A percentile compares a stretch with the other conserved stretches of the same genome.
phyloP scores from a whole-genome alignment of 208 protist species.

The Wallacemonas sp. region DNA sequence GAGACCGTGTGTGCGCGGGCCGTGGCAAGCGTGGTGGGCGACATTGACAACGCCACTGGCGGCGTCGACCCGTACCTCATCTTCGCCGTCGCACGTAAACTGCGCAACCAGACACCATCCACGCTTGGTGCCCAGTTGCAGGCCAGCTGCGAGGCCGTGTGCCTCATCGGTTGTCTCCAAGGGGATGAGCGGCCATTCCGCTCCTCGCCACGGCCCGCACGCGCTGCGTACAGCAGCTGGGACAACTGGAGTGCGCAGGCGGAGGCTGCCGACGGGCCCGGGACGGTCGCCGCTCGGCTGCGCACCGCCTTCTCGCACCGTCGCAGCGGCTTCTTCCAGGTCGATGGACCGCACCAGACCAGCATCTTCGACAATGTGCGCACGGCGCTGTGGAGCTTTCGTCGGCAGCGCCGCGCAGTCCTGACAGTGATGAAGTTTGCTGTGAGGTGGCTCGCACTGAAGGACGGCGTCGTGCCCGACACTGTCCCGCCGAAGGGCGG shows the following conservation, averaged over 20 bases:
- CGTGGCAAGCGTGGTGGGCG: slow-evolving; percentile 73
- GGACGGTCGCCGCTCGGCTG: slow-evolving; percentile 37
- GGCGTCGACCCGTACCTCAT: slow-evolving; percentile 90
- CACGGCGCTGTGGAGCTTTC: slow-evolving; percentile 74
- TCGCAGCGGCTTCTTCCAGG: slow-evolving; percentile 47
- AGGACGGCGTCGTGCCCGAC: slow-evolving; percentile 55
- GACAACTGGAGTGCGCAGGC: slow-evolving; percentile 30
- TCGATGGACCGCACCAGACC: slow-evolving; percentile 71
- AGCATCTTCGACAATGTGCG: slow-evolving; percentile 75
- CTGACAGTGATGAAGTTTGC: slow-evolving; percentile 68
- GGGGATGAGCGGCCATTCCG: slow-evolving; percentile 41
- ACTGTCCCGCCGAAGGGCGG: slow-evolving; percentile 20
- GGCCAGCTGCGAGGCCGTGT: slow-evolving; percentile 62
- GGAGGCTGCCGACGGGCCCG: slow-evolving; percentile 8
- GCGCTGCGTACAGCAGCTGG: slow-evolving; percentile 46
- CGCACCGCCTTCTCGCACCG: slow-evolving; percentile 61
- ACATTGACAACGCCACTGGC: slow-evolving; percentile 75
- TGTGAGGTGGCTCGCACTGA: slow-evolving; percentile 54
- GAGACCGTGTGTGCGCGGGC: slow-evolving; percentile 76
- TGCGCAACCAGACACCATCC: slow-evolving; percentile 34
- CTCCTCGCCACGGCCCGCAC: slow-evolving; percentile 5
- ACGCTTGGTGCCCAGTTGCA: slow-evolving; percentile 70
- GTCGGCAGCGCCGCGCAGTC: slow-evolving; percentile 52
- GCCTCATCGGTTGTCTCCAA: slow-evolving; percentile 66
- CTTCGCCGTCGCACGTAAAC: slow-evolving; percentile 64